These are phyloP conservation scores for Blastobotrys aristatus DNA, from an alignment of 1,139 yeast species.

Conservation along the genomic window DNA sequence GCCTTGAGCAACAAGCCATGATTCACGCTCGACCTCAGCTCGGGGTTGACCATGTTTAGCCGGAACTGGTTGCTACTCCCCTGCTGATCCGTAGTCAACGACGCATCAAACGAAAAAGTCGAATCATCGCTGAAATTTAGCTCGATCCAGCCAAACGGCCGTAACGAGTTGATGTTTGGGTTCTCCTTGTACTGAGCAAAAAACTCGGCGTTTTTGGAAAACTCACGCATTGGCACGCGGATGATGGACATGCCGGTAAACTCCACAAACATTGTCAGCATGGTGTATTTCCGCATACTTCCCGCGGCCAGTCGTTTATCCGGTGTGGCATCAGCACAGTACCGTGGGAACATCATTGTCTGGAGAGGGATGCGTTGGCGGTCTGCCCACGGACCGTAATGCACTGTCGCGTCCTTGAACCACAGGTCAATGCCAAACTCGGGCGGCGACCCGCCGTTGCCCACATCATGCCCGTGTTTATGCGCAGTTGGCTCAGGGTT, in stretches of 20 bases:
- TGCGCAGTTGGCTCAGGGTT: slow-evolving; percentile 25
- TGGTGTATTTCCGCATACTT: slow-evolving; percentile 47
- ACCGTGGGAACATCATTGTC: slow-evolving; percentile 59
- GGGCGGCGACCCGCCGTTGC: slow-evolving; percentile 53
- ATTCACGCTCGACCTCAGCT: slow-evolving; percentile 76
- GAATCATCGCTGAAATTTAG: slow-evolving; percentile 56
- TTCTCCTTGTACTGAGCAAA: slow-evolving; percentile 31
- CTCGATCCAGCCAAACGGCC: slow-evolving; percentile 93
- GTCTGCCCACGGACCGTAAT: slow-evolving; percentile 96
- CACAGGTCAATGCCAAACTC: slow-evolving; percentile 59
- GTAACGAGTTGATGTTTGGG: slow-evolving; percentile 35
- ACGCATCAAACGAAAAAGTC: slow-evolving; percentile 43
- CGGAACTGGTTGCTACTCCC: slow-evolving; percentile 59
- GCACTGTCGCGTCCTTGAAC: slow-evolving; percentile 58
- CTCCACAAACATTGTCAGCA: slow-evolving; percentile 50
- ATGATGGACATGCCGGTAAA: slow-evolving; percentile 60
- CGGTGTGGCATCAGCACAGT: slow-evolving; percentile 55
- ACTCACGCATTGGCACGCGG: slow-evolving; percentile 78
- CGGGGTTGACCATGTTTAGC: slow-evolving; percentile 52
- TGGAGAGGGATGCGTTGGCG: slow-evolving; percentile 70
- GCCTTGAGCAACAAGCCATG: slow-evolving; percentile 75
- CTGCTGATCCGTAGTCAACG: slow-evolving; percentile 48
- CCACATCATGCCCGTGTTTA: slow-evolving; percentile 44
- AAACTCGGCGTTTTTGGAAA: slow-evolving; percentile 60
- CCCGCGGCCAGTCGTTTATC: slow-evolving; percentile 45